phyloP scores from a whole-genome alignment of 2,329 filamentous ascomycete genomes.

The Nannizzia gypsea region DNA sequence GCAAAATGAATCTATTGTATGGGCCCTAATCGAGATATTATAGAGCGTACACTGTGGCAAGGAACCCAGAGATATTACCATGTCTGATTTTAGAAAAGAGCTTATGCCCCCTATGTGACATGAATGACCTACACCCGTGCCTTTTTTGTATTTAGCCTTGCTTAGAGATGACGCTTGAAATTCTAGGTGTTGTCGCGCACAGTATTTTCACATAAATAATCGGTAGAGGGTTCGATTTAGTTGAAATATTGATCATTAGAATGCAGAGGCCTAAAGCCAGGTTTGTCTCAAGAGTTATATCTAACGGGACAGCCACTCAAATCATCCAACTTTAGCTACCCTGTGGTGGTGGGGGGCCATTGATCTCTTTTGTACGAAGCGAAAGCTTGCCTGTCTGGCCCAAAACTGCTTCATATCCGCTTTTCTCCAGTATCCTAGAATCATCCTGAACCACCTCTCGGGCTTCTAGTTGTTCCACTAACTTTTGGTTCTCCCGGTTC shows the following conservation, averaged over 20 bases:
- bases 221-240: too few relatives aligned
- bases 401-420: slow-evolving; percentile 34
- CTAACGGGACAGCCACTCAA: background rate
- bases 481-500: slow-evolving; percentile 42
- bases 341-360: background rate
- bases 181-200: background rate
- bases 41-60: background rate
- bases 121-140: too few relatives aligned
- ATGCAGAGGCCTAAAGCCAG: background rate
- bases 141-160: too few relatives aligned
- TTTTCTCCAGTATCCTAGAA: slow-evolving; percentile 26
- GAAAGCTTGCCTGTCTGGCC: slow-evolving; percentile 33
- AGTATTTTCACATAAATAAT: too few relatives aligned
- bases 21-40: too few relatives aligned
- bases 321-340: background rate
- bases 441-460: slow-evolving; percentile 34
- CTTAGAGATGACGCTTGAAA: too few relatives aligned
- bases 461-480: slow-evolving; percentile 39
- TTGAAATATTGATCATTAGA: too few relatives aligned
- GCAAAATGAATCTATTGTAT: background rate
- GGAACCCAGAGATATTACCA: too few relatives aligned
- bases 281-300: background rate
- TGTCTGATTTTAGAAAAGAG: too few relatives aligned
- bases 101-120: too few relatives aligned
- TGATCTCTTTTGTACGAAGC: slow-evolving; percentile 26